Base-by-base conservation (phyloP, 768 basidiomycete species). In the Leccinum incarnatum region DNA sequence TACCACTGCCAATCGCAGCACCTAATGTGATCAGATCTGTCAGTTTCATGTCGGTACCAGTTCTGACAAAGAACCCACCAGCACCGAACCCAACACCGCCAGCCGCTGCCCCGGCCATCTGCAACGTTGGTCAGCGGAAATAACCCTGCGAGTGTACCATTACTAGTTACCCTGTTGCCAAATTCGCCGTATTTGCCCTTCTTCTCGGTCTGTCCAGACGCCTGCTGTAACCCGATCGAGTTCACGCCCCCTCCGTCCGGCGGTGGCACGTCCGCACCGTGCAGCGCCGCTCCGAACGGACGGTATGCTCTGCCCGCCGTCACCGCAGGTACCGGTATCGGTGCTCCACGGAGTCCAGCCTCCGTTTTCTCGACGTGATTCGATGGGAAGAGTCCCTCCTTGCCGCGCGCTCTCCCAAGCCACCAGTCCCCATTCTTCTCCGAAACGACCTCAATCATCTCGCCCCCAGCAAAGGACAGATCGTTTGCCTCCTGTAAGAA, bases 351-450 rank as follows among this genome's bases (percentile, higher is more conserved):
- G 27, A 27, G 1, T 29, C 27, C 47, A 51, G 57, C 51, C 23
- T 66, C 67, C 29, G 86, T 58, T 65, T 81, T 86, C 74, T 91
- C 84, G 42, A 91, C 88, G 55, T 91, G 82, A 62, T 83, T 83
- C 12, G 87, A 81, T 0, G 93, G 93, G 78, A 95, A 91, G 37
- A 94, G 79, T 4, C 87, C 93, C 55, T 86, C 81, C 58, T 75
- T 79, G 25, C 86, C 86, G 34, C 85, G 80, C 56, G 80, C 65
- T 59, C 72, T 78, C 27, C 93, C 93, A 8, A 81, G 83, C 92
- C 91, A 96, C 93, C 93, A 95, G 70, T 95, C 93, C 3, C 78
- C 78, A 58, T 94, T 93, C 48, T 84, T 88, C 69, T 94, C 90
- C 58, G 87, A 83, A 45, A 90, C 70, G 57, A 96, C 80, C 57